Evolutionary conservation across 148 eudicot species (phyloP), one percentile per base, ranked within the genome.

Genomic region (Linanthus parryae): DNA sequence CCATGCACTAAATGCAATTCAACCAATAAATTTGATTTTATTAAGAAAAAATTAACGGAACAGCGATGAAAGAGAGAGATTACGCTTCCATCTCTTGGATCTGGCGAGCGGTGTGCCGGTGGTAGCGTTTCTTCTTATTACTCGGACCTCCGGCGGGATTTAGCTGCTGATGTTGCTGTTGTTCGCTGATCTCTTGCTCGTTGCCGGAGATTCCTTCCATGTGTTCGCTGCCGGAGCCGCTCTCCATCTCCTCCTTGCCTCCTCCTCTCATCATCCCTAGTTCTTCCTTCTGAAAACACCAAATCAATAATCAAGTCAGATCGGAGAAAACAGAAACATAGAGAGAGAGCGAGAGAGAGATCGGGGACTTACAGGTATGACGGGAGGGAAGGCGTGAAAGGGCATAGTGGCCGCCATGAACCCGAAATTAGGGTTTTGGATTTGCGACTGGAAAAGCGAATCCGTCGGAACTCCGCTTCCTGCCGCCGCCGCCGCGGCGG

Each of bases 1-100:
- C 17, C 10, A 28, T 4, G 4, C n/a, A 44, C 22, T 8, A n/a
- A n/a, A n/a, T n/a, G n/a, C n/a, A n/a, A n/a, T n/a, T n/a, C n/a
- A n/a, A n/a, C n/a, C n/a, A n/a, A n/a, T n/a, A n/a, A n/a, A n/a
- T n/a, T n/a, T n/a, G n/a, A n/a, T n/a, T n/a, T n/a, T n/a, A n/a
- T n/a, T n/a, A n/a, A n/a, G n/a, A n/a, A n/a, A n/a, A n/a, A n/a
- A n/a, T n/a, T n/a, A n/a, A n/a, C n/a, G n/a, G n/a, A n/a, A n/a
- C n/a, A n/a, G n/a, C n/a, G 38, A 35, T 20, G 33, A 21, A 34
- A 52, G 33, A 20, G 23, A 5, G 10, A n/a, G 34, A 28, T 9
- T 82, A 94, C 99, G 95, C 47, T 70, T 94, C 99, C 96, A 94
- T 84, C 73, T 94, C 96, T 74, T 94, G 99, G 74, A 94, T 94